Percentiles rank a stretch among this genome's conserved stretches.
Evolutionary conservation across 1,284 basidiomycete species (phyloP).

Genomic region (Irpex rosettiformis): DNA sequence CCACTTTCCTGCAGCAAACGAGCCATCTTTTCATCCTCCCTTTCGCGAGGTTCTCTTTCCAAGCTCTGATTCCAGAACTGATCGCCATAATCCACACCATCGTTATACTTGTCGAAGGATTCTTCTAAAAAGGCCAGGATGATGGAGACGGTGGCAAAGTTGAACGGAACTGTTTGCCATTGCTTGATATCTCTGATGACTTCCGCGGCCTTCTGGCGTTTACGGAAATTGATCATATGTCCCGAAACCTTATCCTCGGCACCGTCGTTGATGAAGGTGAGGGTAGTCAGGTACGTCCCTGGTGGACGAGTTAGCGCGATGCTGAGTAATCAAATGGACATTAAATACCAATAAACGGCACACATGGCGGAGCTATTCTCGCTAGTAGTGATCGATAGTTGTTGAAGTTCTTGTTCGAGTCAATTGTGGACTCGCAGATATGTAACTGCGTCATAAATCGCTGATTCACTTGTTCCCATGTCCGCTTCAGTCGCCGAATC

Average conservation of each 20-base stretch:
- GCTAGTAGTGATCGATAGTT: conserved; percentile 88
- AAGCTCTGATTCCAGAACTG: conserved; percentile 86
- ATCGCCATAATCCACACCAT: conserved; percentile 52
- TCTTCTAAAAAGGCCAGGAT: conserved; percentile 80
- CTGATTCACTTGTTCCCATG: conserved; percentile 89
- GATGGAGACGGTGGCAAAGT: conserved; percentile 67
- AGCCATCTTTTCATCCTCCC: conserved; percentile 93
- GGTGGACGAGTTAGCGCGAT: neutral
- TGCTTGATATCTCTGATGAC: conserved; percentile 96
- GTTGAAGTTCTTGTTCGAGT: conserved; percentile 90
- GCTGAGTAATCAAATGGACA: neutral
- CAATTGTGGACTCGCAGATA: conserved; percentile 79
- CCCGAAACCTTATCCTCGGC: conserved; percentile 84
- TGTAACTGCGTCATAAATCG: conserved; percentile 67
- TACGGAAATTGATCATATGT: conserved; percentile 92
- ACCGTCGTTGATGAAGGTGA: conserved; percentile 99
- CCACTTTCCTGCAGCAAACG: conserved; percentile 85
- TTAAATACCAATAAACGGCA: conserved; percentile 89
- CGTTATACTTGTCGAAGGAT: conserved; percentile 63
- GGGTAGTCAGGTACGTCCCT: conserved; percentile 94
- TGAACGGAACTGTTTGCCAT: conserved; percentile 91
- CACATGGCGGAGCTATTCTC: conserved; percentile 88
- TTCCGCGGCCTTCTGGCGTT: conserved; percentile 90
- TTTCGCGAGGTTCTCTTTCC: conserved; percentile 86
- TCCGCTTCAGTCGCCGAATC: conserved; percentile 88